Evolutionary conservation across 2,329 filamentous ascomycete genomes (phyloP).

Genomic region (Plectosphaerella sp.): DNA sequence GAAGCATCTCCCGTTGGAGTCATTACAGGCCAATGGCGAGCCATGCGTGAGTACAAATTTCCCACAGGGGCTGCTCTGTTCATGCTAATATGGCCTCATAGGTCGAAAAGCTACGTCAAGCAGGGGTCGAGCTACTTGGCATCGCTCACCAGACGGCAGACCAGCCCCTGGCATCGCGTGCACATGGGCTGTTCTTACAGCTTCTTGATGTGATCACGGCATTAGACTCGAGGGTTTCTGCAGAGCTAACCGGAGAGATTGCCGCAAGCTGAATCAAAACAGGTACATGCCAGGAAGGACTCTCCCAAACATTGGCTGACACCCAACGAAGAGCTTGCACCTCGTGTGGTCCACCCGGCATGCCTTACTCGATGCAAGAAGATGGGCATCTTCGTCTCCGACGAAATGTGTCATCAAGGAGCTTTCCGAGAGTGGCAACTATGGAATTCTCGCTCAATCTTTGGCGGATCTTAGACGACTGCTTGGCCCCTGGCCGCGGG

Average conservation of each 20-base stretch:
- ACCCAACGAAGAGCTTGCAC: no score
- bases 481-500: no score
- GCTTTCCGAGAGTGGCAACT: no score
- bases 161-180: conserved; percentile 29
- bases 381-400: no score
- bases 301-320: no score
- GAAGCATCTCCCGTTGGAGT: conserved; percentile 34
- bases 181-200: conserved; percentile 30
- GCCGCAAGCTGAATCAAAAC: no score
- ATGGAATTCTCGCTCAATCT: no score
- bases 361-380: no score
- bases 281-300: no score
- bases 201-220: conserved; percentile 34
- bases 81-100: conserved; percentile 7
- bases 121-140: conserved; percentile 29
- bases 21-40: conserved; percentile 17
- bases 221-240: conserved; percentile 36
- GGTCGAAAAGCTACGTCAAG: conserved; percentile 34
- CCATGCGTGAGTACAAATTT: conserved; percentile 23
- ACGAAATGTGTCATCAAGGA: no score
- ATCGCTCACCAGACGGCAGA: conserved; percentile 31
- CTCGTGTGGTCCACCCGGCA: no score
- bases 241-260: conserved; percentile 19
- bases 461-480: no score
- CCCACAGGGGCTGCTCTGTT: neutral